Percentiles rank a stretch among this genome's conserved stretches.
These are phyloP conservation scores for Pulveroboletus sp. DNA, from an alignment of 768 basidiomycete genomes.

Conservation along the genomic window DNA sequence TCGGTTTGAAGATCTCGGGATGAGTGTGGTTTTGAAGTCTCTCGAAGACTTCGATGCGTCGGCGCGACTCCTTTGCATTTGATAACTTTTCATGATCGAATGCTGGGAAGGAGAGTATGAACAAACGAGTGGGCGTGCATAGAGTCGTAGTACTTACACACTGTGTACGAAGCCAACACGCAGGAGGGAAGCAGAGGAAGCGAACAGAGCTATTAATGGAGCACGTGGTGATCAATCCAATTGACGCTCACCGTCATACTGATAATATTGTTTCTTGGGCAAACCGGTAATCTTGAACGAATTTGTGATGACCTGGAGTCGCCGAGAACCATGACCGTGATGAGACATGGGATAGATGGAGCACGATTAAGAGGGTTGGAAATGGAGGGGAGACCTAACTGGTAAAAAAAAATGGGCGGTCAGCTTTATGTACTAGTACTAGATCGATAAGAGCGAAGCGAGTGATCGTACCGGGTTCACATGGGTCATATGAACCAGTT, in stretches of 20 bases:
- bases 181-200: conserved; percentile 1
- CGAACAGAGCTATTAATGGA: conserved; percentile 2
- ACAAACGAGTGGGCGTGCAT: neutral
- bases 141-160: conserved; percentile 21
- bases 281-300: conserved; percentile 30
- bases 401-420: neutral
- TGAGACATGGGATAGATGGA: conserved; percentile 23
- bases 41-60: conserved; percentile 30
- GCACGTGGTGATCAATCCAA: conserved; percentile 2
- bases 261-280: conserved; percentile 25
- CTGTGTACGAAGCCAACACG: conserved; percentile 10
- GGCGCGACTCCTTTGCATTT: conserved; percentile 1
- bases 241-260: conserved; percentile 32
- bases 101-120: conserved; percentile 5
- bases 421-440: conserved; percentile 9
- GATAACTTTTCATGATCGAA: conserved; percentile 14
- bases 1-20: conserved; percentile 38
- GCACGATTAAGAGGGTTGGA: neutral
- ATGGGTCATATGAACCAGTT: neutral
- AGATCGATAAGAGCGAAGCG: conserved; percentile 26
- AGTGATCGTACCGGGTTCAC: neutral
- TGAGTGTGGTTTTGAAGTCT: conserved; percentile 37
- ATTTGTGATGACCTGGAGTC: conserved; percentile 32
- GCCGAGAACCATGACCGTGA: conserved; percentile 9
- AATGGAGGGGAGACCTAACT: neutral